Evolutionary conservation across 1,139 yeast species (phyloP).

Genomic region (Cylindricascospora bacillispora): DNA sequence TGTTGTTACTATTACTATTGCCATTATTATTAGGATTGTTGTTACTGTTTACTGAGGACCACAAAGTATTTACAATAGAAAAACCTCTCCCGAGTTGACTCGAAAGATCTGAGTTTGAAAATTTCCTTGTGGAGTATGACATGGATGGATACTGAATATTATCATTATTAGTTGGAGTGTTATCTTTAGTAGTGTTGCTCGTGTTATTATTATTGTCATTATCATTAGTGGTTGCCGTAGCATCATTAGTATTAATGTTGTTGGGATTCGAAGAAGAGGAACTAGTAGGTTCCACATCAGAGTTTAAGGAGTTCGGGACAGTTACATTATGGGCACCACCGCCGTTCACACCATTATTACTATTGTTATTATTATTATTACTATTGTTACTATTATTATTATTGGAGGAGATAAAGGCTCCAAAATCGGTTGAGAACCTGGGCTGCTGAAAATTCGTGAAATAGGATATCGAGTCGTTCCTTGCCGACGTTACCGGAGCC

Average conservation of each 20-base stretch:
- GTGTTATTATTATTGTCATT: slow-evolving; percentile 1
- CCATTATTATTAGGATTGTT: too few relatives aligned
- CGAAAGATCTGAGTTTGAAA: too few relatives aligned
- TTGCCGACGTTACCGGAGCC: too few relatives aligned
- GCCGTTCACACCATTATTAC: slow-evolving; percentile 8
- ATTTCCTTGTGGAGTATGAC: too few relatives aligned
- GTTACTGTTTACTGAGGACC: too few relatives aligned
- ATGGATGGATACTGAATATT: too few relatives aligned
- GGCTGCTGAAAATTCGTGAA: slow-evolving; percentile 20
- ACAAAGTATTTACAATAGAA: too few relatives aligned
- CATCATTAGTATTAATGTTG: slow-evolving; percentile 6
- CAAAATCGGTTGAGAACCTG: slow-evolving; percentile 15
- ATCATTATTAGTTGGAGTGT: not conserved
- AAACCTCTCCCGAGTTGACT: too few relatives aligned
- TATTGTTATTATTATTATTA: slow-evolving; percentile 9
- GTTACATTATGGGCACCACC: too few relatives aligned
- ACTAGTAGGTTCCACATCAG: too few relatives aligned
- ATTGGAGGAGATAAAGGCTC: slow-evolving; percentile 10
- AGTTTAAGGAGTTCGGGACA: too few relatives aligned
- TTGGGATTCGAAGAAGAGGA: too few relatives aligned
- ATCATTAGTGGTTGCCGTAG: not conserved
- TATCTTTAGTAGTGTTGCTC: not conserved
- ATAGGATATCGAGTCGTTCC: slow-evolving; percentile 17
- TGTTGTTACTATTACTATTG: not conserved
- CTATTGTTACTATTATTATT: slow-evolving; percentile 9